These are phyloP conservation scores for Cordyceps farinosa DNA, from an alignment of 2,329 filamentous ascomycete species.

Conservation along the genomic window DNA sequence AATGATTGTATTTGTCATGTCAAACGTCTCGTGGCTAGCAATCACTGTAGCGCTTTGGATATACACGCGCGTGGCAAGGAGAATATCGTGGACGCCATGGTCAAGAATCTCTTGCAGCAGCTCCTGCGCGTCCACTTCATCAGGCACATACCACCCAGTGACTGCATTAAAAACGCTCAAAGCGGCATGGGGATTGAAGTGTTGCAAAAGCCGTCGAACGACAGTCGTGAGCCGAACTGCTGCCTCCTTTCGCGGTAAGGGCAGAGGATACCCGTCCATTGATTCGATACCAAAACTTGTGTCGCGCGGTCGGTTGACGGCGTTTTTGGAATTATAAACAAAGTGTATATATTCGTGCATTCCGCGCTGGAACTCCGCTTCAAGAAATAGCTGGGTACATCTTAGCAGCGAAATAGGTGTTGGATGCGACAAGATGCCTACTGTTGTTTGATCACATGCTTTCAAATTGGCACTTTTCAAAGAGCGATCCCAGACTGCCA, in stretches of 20 bases:
- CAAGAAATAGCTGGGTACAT: neutral
- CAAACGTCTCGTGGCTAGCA: neutral
- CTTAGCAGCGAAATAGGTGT: neutral
- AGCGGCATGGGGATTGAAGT: neutral
- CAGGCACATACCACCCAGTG: neutral
- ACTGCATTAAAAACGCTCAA: neutral
- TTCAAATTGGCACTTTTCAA: neutral
- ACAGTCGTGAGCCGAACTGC: neutral
- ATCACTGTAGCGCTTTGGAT: neutral
- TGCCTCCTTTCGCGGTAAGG: neutral
- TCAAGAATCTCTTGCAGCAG: neutral
- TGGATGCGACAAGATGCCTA: neutral
- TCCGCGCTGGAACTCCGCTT: slow-evolving; percentile 9
- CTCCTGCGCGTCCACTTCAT: neutral
- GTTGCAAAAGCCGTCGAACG: neutral
- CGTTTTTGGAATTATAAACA: neutral
- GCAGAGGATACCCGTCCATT: neutral
- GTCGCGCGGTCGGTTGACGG: neutral
- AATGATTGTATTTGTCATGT: neutral
- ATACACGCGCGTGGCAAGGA: neutral
- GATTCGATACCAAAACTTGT: neutral
- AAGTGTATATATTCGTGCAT: slow-evolving; percentile 6
- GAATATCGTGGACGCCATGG: neutral
- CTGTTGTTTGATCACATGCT: neutral
- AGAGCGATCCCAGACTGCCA: neutral